Evolutionary conservation across 139 green algal genomes (phyloP).

Genomic region (Nannochloris sp.): DNA sequence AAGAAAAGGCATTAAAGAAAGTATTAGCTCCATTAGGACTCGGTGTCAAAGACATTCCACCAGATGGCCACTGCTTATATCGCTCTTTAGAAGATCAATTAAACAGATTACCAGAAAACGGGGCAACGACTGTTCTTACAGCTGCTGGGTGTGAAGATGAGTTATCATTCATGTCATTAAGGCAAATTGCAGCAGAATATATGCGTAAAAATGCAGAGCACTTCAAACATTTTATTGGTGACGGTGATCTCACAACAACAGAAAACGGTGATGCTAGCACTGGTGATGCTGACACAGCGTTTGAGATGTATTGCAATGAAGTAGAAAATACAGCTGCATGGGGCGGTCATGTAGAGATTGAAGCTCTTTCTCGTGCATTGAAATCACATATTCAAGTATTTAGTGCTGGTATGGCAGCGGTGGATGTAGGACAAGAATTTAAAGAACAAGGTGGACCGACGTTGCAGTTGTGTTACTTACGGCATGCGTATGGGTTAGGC

Average conservation of each 20-base stretch:
- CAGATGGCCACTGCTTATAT: constrained; percentile 95
- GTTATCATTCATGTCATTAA: constrained; percentile 42
- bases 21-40: constrained; percentile 64
- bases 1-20: constrained; percentile 52
- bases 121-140: constrained; percentile 4
- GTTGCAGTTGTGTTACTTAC: constrained; percentile 77
- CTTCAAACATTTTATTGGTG: constrained; percentile 61
- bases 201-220: constrained; percentile 63
- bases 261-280: constrained; percentile 3
- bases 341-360: constrained; percentile 89
- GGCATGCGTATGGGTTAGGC: constrained; percentile 85
- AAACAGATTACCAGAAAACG: not conserved
- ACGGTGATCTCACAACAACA: constrained; percentile 1
- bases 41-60: constrained; percentile 63
- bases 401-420: constrained; percentile 47
- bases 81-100: constrained; percentile 80
- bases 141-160: not conserved
- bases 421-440: constrained; percentile 68
- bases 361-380: constrained; percentile 62
- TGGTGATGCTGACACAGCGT: constrained; percentile 13
- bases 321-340: constrained; percentile 73
- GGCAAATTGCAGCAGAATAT: constrained; percentile 54
- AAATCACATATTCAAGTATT: constrained; percentile 66
- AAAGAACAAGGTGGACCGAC: constrained; percentile 11
- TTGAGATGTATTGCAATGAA: constrained; percentile 65